These are phyloP conservation scores for Mycena rosella DNA, from an alignment of 768 basidiomycete species.

Conservation along the genomic window DNA sequence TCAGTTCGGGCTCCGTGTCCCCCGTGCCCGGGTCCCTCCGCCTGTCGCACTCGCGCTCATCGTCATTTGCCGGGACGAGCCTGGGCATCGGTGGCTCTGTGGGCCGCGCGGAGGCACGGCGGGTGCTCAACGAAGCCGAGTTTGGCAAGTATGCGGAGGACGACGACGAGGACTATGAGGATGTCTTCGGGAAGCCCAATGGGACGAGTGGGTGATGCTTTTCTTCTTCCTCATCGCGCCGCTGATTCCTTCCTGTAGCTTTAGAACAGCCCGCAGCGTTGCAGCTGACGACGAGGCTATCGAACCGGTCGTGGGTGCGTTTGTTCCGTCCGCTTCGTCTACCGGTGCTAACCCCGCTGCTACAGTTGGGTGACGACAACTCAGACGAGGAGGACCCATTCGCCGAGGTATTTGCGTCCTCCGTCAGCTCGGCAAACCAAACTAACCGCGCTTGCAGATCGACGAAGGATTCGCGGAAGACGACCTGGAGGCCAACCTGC, in stretches of 20 bases:
- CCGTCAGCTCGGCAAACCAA: background rate
- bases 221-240: constrained; percentile 10
- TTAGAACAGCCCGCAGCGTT: constrained; percentile 79
- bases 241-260: constrained; percentile 45
- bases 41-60: constrained; percentile 67
- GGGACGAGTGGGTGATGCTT: constrained; percentile 68
- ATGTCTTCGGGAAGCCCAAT: constrained; percentile 88
- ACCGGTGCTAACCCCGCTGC: constrained; percentile 10
- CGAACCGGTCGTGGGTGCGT: constrained; percentile 90
- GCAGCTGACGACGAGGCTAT: constrained; percentile 87
- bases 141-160: constrained; percentile 91
- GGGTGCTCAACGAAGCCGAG: constrained; percentile 68
- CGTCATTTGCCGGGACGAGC: constrained; percentile 63
- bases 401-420: constrained; percentile 74
- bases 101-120: constrained; percentile 74
- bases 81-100: constrained; percentile 67
- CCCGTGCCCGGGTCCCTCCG: constrained; percentile 29
- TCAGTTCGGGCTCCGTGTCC: constrained; percentile 4
- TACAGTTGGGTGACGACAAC: constrained; percentile 81
- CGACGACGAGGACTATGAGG: constrained; percentile 94
- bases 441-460: constrained; percentile 62
- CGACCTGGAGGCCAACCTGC: constrained; percentile 91
- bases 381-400: constrained; percentile 97
- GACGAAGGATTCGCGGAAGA: constrained; percentile 95
- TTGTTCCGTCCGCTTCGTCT: background rate